Evolutionary conservation across 2,329 filamentous ascomycete species (phyloP), one percentile per base, ranked within the genome.

Genomic region (Aureobasidium pullulans): DNA sequence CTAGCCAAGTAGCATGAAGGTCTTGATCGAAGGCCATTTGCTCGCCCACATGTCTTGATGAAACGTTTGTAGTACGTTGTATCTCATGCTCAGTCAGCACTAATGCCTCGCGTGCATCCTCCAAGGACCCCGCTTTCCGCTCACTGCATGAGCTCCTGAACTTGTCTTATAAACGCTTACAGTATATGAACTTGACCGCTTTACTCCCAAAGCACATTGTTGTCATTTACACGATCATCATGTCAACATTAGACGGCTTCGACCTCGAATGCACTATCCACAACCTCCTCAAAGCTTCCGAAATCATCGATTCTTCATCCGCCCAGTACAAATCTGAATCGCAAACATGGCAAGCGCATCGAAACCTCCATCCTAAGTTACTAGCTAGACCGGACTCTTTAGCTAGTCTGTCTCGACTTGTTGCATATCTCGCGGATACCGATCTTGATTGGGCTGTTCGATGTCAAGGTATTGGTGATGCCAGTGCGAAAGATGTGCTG

Each of bases 371-470:
- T 16, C 60, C 60, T 11, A 43, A 23, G 4, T 7, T 61, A 1
- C 43, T 61, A 15, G 44, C 42, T 4, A 37, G 36, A 11, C 59
- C 59, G 2, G 11, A 23, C 9, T 46, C 37, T 4, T 1, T 61
- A n/a, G 32, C 29, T 2, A 46, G 36, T 34, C 19, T 61, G 15
- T 19, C 34, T 10, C 23, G 40, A 1, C 29, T 52, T 13, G n/a
- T 61, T 15, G 28, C 19, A 10, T 57, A 42, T n/a, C 46, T 61
- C 2, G 46, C 32, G 11, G 3, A 65, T 8, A 67, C 67, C 0
- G 53, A 64, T n/a, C 65, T 77, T 1, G 71, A 75, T 37, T 73
- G 76, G 60, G 68, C 65, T 0, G 67, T 76, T 13, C 70, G 73
- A 16, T 69, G 70, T 48, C 70, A 66, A 1, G 75, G 73, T 1